These are phyloP conservation scores for Rhazya stricta DNA, from an alignment of 257 asterid genomes.

Conservation along the genomic window DNA sequence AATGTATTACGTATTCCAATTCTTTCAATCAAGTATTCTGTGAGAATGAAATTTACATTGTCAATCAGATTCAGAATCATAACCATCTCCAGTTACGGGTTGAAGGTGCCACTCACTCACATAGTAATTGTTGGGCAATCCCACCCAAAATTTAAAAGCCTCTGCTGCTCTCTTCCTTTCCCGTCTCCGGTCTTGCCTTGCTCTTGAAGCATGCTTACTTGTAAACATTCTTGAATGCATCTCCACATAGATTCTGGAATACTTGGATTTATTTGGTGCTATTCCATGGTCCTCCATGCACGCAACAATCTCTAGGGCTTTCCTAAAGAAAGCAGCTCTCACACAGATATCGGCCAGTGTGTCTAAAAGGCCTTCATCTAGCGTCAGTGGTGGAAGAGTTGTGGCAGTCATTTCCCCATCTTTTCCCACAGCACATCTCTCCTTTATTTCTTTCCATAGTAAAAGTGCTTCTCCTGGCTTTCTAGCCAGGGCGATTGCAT, in stretches of 20 bases:
- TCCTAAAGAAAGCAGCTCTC: constrained; percentile 87
- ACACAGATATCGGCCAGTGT: constrained; percentile 90
- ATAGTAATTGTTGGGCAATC: constrained; percentile 84
- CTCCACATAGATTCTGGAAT: constrained; percentile 83
- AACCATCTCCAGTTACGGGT: constrained; percentile 42
- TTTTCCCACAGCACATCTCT: constrained; percentile 49
- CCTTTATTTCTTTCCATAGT: constrained; percentile 87
- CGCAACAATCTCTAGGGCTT: constrained; percentile 85
- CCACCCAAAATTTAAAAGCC: constrained; percentile 98
- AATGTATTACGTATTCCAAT: not conserved
- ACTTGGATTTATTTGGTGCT: constrained; percentile 83
- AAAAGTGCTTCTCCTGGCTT: constrained; percentile 96
- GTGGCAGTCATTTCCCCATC: constrained; percentile 26
- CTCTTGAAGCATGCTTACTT: constrained; percentile 96
- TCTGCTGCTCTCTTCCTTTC: constrained; percentile 94
- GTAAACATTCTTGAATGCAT: constrained; percentile 99
- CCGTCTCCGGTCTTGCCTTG: constrained; percentile 76
- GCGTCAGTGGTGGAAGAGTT: constrained; percentile 52
- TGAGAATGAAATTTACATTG: not conserved
- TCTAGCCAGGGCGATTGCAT: constrained; percentile 75
- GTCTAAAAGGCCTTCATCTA: constrained; percentile 87
- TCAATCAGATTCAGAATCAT: constrained; percentile 22
- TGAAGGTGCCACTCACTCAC: constrained; percentile 84
- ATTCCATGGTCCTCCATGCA: constrained; percentile 91
- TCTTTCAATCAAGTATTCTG: not conserved